phyloP scores from a whole-genome alignment of 768 basidiomycete genomes.

The Exsudoporus frostii region DNA sequence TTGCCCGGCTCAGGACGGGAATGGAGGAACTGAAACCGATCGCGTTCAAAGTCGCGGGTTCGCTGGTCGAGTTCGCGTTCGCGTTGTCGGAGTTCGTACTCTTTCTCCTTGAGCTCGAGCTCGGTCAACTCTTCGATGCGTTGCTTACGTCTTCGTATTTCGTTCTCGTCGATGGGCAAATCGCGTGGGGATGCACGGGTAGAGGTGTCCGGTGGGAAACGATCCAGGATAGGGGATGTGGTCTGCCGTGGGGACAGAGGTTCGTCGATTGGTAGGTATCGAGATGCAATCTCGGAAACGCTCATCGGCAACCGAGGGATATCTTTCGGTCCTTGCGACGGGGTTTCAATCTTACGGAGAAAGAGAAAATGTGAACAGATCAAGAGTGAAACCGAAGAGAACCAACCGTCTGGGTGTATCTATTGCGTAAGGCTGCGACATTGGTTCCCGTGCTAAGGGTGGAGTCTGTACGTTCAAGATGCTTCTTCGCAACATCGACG shows the following conservation, averaged over 20 bases:
- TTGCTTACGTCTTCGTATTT: conserved; percentile 34
- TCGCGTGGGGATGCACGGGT: conserved; percentile 18
- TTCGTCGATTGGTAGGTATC: conserved; percentile 50
- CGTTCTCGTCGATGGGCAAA: conserved; percentile 17
- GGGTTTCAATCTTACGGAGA: conserved; percentile 42
- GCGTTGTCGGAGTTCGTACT: conserved; percentile 48
- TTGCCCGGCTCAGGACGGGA: conserved; percentile 29
- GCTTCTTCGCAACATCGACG: conserved; percentile 31
- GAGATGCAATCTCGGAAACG: conserved; percentile 60
- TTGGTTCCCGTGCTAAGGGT: conserved; percentile 52
- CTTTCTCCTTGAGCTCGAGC: conserved; percentile 53
- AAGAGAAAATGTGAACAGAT: conserved; percentile 4
- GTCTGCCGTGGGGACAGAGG: conserved; percentile 41
- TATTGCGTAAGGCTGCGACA: conserved; percentile 67
- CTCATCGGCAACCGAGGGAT: conserved; percentile 61
- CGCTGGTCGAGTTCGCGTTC: conserved; percentile 55
- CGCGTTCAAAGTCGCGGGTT: conserved; percentile 54
- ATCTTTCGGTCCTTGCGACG: conserved; percentile 57
- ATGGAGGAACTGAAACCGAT: conserved; percentile 43
- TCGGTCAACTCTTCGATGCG: conserved; percentile 51
- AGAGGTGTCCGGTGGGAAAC: conserved; percentile 27
- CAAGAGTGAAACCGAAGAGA: not conserved
- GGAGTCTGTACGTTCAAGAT: conserved; percentile 51
- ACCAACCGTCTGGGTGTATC: conserved; percentile 57
- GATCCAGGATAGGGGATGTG: conserved; percentile 33